phyloP scores from a whole-genome alignment of 352 stramenopile genomes.

The Globisporangium apiculatum region DNA sequence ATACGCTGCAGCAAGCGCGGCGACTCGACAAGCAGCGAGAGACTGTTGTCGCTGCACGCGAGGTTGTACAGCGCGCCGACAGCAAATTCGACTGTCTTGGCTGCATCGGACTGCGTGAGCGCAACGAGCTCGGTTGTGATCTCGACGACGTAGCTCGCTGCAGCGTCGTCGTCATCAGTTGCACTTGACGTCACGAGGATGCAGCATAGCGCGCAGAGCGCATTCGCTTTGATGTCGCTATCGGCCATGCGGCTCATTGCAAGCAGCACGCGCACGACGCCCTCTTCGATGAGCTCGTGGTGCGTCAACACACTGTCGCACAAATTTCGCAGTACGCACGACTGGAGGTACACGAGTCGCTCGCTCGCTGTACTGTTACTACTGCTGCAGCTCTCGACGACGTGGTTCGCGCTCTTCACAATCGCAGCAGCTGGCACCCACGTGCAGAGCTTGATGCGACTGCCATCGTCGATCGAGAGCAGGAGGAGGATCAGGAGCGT shows the following conservation, averaged over 20 bases:
- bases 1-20: slow-evolving; percentile 29
- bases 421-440: slow-evolving; percentile 48
- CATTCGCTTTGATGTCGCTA: slow-evolving; percentile 51
- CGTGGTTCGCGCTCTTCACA: slow-evolving; percentile 20
- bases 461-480: slow-evolving; percentile 57
- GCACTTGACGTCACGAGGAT: slow-evolving; percentile 49
- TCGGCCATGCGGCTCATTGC: slow-evolving; percentile 47
- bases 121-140: slow-evolving; percentile 49
- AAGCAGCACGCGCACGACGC: slow-evolving; percentile 41
- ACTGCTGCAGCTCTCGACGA: slow-evolving; percentile 17
- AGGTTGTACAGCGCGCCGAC: slow-evolving; percentile 72
- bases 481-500: slow-evolving; percentile 43
- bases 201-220: slow-evolving; percentile 58
- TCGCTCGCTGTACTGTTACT: background rate
- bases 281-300: slow-evolving; percentile 62
- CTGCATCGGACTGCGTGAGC: slow-evolving; percentile 23
- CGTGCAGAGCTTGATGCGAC: slow-evolving; percentile 60
- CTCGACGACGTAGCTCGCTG: slow-evolving; percentile 38
- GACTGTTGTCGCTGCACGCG: slow-evolving; percentile 55
- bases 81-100: slow-evolving; percentile 41
- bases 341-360: slow-evolving; percentile 45
- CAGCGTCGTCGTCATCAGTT: slow-evolving; percentile 20
- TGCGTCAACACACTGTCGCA: slow-evolving; percentile 68
- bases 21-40: slow-evolving; percentile 38
- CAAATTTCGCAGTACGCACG: slow-evolving; percentile 65